Percentiles rank a stretch among this genome's conserved stretches.
Evolutionary conservation across 1,284 basidiomycete species (phyloP).

Genomic region (Taiwanofungus camphoratus): DNA sequence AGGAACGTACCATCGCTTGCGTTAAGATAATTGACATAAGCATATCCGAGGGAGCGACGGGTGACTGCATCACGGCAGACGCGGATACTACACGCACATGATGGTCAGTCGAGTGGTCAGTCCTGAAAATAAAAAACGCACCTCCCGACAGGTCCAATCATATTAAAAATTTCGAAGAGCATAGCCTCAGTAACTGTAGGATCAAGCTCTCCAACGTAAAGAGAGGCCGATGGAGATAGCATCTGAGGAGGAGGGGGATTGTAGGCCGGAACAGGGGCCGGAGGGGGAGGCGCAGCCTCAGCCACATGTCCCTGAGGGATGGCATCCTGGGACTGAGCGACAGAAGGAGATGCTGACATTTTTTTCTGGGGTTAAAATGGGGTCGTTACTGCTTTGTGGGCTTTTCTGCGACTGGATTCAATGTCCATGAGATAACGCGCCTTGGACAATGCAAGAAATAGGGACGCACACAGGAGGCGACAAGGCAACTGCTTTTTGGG

Average conservation of each 20-base stretch:
- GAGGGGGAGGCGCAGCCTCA: constrained; percentile 35
- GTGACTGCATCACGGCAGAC: constrained; percentile 99
- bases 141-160: constrained; percentile 99
- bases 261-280: constrained; percentile 47
- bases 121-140: constrained; percentile 30
- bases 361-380: constrained; percentile 40
- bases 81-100: constrained; percentile 68
- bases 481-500: constrained; percentile 64
- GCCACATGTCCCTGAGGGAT: constrained; percentile 27
- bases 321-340: constrained; percentile 28
- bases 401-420: constrained; percentile 59
- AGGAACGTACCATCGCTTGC: constrained; percentile 77
- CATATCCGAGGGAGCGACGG: constrained; percentile 98
- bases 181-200: constrained; percentile 98
- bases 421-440: constrained; percentile 16
- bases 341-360: constrained; percentile 54
- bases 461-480: constrained; percentile 58
- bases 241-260: constrained; percentile 52
- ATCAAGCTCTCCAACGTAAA: constrained; percentile 99
- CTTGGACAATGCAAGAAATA: constrained; percentile 19
- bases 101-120: constrained; percentile 8
- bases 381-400: constrained; percentile 85
- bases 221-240: constrained; percentile 80
- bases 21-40: constrained; percentile 99
- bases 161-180: constrained; percentile 99